A percentile compares a stretch with the other conserved stretches of the same genome.
These are phyloP conservation scores for Cryptococcus depauperatus DNA, from an alignment of 1,284 basidiomycete species.

Conservation along the genomic window DNA sequence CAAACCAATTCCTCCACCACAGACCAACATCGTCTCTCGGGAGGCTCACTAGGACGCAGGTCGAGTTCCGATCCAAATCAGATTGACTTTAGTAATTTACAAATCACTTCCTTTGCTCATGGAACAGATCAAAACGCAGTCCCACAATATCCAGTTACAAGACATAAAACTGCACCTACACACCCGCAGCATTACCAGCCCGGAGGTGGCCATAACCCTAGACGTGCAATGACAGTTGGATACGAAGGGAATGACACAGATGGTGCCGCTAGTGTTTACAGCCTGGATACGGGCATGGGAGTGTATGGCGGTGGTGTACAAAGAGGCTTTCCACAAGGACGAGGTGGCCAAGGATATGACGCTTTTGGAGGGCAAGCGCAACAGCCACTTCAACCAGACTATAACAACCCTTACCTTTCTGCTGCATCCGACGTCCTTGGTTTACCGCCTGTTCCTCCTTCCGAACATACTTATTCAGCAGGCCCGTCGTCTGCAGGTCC, in stretches of 20 bases:
- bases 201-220: slow-evolving; percentile 4
- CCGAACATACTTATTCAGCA: slow-evolving; percentile 32
- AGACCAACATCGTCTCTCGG: slow-evolving; percentile 19
- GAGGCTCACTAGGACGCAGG: slow-evolving; percentile 19
- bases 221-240: slow-evolving; percentile 16
- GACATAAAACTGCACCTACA: slow-evolving; percentile 12
- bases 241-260: too few relatives aligned
- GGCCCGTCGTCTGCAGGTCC: slow-evolving; percentile 12
- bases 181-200: slow-evolving; percentile 8
- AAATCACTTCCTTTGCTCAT: slow-evolving; percentile 16
- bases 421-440: slow-evolving; percentile 71
- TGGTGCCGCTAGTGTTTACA: slow-evolving; percentile 40
- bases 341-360: slow-evolving; percentile 6
- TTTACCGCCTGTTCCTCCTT: slow-evolving; percentile 45
- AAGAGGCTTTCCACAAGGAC: too few relatives aligned
- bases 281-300: slow-evolving; percentile 40
- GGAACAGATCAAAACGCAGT: slow-evolving; percentile 1
- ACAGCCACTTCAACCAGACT: slow-evolving; percentile 19
- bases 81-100: slow-evolving; percentile 28
- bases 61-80: slow-evolving; percentile 37
- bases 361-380: slow-evolving; percentile 9
- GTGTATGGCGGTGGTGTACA: slow-evolving; percentile 23
- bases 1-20: slow-evolving; percentile 12
- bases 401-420: slow-evolving; percentile 44
- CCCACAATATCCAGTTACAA: slow-evolving; percentile 8